phyloP scores from a whole-genome alignment of 768 basidiomycete species.

The Naganishia vaughanmartiniae region DNA sequence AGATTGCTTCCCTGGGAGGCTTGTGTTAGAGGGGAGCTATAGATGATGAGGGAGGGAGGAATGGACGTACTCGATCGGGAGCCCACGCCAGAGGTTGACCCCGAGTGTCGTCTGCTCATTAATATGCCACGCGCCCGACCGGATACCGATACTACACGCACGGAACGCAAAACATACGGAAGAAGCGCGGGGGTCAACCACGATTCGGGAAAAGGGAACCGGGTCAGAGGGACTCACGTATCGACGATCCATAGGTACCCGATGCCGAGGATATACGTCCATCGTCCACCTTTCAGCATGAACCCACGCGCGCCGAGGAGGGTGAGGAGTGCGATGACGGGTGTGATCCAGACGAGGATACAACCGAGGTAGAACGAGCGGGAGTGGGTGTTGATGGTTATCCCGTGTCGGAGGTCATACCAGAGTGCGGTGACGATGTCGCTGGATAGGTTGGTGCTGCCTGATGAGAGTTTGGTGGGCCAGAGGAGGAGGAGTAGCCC shows the following conservation, averaged over 20 bases:
- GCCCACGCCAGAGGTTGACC: conserved; percentile 38
- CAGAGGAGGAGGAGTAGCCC: conserved; percentile 28
- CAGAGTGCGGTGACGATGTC: background rate
- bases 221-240: conserved; percentile 38
- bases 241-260: conserved; percentile 44
- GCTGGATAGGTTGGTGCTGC: background rate
- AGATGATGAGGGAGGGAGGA: background rate
- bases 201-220: background rate
- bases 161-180: too few relatives aligned
- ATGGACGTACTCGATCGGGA: conserved; percentile 47
- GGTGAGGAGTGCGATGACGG: conserved; percentile 45
- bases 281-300: conserved; percentile 6
- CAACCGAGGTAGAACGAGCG: conserved; percentile 47
- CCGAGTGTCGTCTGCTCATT: conserved; percentile 37
- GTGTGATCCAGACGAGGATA: conserved; percentile 48
- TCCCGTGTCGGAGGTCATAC: background rate
- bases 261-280: conserved; percentile 31
- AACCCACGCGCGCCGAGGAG: conserved; percentile 37
- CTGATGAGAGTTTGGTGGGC: background rate
- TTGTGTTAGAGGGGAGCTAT: background rate
- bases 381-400: background rate
- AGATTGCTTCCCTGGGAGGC: conserved; percentile 43
- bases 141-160: conserved; percentile 39
- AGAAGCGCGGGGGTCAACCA: background rate
- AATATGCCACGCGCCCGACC: conserved; percentile 44